Evolutionary conservation across 805 yeast species (phyloP).

Genomic region (Kuraishia capsulata): DNA sequence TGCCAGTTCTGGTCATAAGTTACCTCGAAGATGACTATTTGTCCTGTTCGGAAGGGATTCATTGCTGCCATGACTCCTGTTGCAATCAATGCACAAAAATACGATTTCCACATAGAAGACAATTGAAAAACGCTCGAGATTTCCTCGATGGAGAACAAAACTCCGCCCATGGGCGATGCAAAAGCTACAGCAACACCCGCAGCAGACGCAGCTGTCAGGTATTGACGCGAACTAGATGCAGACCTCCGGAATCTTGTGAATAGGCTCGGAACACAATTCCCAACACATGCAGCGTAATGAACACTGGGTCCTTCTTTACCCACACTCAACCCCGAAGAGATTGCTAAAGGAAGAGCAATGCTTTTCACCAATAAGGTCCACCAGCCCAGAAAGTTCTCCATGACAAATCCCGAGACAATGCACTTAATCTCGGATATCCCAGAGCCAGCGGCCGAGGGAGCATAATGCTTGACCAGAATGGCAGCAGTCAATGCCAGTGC

Average conservation of each 20-base stretch:
- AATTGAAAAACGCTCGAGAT: slow-evolving; percentile 68
- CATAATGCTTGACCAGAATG: slow-evolving; percentile 53
- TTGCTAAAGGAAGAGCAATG: slow-evolving; percentile 78
- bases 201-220: slow-evolving; percentile 84
- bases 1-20: slow-evolving; percentile 82
- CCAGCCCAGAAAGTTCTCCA: slow-evolving; percentile 68
- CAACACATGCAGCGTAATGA: slow-evolving; percentile 97
- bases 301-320: slow-evolving; percentile 99
- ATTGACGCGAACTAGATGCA: slow-evolving; percentile 40
- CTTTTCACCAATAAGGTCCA: slow-evolving; percentile 69
- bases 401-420: slow-evolving; percentile 81
- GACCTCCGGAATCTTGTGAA: slow-evolving; percentile 35
- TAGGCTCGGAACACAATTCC: slow-evolving; percentile 59
- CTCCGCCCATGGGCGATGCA: slow-evolving; percentile 96
- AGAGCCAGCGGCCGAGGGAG: slow-evolving; percentile 93
- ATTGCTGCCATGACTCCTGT: slow-evolving; percentile 70
- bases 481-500: slow-evolving; percentile 60
- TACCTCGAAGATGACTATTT: slow-evolving; percentile 89
- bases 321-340: slow-evolving; percentile 85
- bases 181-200: slow-evolving; percentile 99
- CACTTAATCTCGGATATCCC: slow-evolving; percentile 97
- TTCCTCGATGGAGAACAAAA: slow-evolving; percentile 86
- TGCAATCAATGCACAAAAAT: slow-evolving; percentile 84
- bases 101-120: slow-evolving; percentile 82
- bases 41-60: slow-evolving; percentile 93